These are phyloP conservation scores for Candida tropicalis DNA, from an alignment of 1,139 yeast species.

Conservation along the genomic window DNA sequence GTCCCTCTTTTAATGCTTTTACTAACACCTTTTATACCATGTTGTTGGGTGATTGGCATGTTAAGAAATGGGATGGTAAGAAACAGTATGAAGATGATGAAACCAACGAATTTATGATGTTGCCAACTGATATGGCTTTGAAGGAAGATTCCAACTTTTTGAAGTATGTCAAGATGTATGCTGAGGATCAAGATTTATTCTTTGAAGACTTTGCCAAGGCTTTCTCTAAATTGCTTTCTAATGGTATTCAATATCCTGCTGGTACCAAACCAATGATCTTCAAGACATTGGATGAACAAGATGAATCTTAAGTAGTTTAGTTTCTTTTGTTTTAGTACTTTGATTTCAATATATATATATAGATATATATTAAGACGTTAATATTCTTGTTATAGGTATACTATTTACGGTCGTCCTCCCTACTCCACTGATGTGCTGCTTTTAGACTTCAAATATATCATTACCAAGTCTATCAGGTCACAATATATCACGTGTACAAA, in stretches of 20 bases:
- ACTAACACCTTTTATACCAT: conserved; percentile 80
- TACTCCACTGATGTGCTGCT: no score
- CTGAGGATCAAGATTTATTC: conserved; percentile 68
- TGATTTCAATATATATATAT: no score
- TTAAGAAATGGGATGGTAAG: conserved; percentile 73
- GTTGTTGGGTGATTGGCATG: conserved; percentile 77
- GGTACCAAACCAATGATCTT: conserved; percentile 51
- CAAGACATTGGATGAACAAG: conserved; percentile 73
- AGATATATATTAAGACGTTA: no score
- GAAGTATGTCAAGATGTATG: conserved; percentile 70
- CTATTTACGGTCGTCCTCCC: no score
- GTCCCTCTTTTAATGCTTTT: conserved; percentile 81
- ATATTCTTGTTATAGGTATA: no score
- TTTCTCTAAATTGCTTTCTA: conserved; percentile 69
- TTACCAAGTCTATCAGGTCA: no score
- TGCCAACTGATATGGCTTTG: conserved; percentile 81
- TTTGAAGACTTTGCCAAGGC: conserved; percentile 74
- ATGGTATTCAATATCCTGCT: conserved; percentile 67
- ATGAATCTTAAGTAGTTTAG: conserved; percentile 9
- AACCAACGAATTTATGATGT: conserved; percentile 82
- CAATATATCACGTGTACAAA: no score
- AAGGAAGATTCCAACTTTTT: conserved; percentile 65
- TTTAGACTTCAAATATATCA: no score
- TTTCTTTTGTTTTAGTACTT: no score
- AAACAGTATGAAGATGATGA: conserved; percentile 77